Evolutionary conservation across 768 basidiomycete genomes (phyloP).

Genomic region (Gloeophyllum trabeum): DNA sequence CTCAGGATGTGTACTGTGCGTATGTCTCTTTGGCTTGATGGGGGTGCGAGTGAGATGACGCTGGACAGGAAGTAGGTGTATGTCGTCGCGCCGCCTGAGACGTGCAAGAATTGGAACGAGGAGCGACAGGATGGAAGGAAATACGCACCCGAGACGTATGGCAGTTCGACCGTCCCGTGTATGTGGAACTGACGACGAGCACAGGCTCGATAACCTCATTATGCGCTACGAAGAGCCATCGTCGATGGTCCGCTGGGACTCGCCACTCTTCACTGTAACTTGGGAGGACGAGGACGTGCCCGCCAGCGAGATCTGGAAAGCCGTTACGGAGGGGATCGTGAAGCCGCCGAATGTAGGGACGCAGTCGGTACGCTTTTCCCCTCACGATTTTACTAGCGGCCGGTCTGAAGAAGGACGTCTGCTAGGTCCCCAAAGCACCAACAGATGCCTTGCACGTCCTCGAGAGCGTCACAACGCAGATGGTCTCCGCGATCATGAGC

Average conservation of each 20-base stretch:
- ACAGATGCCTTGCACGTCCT: slow-evolving; percentile 80
- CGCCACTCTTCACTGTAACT: slow-evolving; percentile 79
- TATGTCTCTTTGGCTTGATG: slow-evolving; percentile 8
- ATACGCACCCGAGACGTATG: slow-evolving; percentile 68
- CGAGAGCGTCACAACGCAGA: slow-evolving; percentile 61
- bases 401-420: background rate
- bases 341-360: slow-evolving; percentile 87
- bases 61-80: slow-evolving; percentile 49
- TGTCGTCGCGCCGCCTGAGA: slow-evolving; percentile 62
- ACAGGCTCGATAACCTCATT: slow-evolving; percentile 77
- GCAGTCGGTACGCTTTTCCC: slow-evolving; percentile 38
- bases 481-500: slow-evolving; percentile 64
- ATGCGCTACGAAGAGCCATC: slow-evolving; percentile 92
- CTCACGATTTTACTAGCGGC: background rate
- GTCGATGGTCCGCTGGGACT: slow-evolving; percentile 98
- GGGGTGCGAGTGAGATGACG: slow-evolving; percentile 5
- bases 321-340: slow-evolving; percentile 65
- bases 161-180: slow-evolving; percentile 1
- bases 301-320: slow-evolving; percentile 65
- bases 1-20: slow-evolving; percentile 80
- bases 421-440: slow-evolving; percentile 70
- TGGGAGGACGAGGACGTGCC: slow-evolving; percentile 65
- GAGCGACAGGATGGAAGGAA: slow-evolving; percentile 30
- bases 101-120: slow-evolving; percentile 70
- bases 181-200: slow-evolving; percentile 6